phyloP scores from a whole-genome alignment of 2,329 filamentous ascomycete species.

The Ustulina deusta region DNA sequence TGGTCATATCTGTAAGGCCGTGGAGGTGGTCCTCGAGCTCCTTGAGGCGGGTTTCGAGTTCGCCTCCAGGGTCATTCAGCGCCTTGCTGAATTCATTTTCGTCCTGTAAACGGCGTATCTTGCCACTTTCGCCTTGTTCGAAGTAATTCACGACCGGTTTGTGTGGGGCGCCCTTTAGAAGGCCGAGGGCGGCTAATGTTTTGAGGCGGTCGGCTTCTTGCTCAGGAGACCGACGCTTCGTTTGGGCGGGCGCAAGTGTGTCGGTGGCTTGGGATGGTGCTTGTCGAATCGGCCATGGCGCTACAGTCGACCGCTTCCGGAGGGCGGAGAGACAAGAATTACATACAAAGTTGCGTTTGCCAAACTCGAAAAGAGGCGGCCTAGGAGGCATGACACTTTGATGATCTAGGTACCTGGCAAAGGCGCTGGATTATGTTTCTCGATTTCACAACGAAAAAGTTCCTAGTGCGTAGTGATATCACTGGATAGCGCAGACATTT shows the following conservation, averaged over 20 bases:
- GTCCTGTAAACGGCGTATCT: constrained; percentile 54
- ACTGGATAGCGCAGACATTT: neutral
- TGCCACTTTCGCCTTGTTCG: constrained; percentile 58
- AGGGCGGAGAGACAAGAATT: constrained; percentile 48
- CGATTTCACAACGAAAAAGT: constrained; percentile 21
- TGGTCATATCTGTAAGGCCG: constrained; percentile 43
- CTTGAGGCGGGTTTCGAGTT: constrained; percentile 53
- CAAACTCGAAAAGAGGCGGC: constrained; percentile 43
- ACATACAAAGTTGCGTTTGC: constrained; percentile 49
- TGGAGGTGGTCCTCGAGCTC: constrained; percentile 56
- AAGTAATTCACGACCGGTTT: constrained; percentile 59
- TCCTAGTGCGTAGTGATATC: constrained; percentile 24
- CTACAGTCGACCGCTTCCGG: constrained; percentile 40
- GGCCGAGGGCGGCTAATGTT: constrained; percentile 47
- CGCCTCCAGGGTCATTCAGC: constrained; percentile 53
- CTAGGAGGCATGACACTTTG: constrained; percentile 47
- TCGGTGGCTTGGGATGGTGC: constrained; percentile 42
- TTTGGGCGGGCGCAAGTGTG: constrained; percentile 32
- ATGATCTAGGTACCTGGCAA: constrained; percentile 3
- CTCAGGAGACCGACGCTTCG: constrained; percentile 40
- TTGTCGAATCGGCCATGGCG: constrained; percentile 46
- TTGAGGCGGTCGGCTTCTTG: constrained; percentile 49
- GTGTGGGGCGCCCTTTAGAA: constrained; percentile 41
- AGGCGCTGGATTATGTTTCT: constrained; percentile 16
- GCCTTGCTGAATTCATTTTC: constrained; percentile 58